Base-by-base conservation (phyloP, 345 rosid species). In the Camelina sativa region DNA sequence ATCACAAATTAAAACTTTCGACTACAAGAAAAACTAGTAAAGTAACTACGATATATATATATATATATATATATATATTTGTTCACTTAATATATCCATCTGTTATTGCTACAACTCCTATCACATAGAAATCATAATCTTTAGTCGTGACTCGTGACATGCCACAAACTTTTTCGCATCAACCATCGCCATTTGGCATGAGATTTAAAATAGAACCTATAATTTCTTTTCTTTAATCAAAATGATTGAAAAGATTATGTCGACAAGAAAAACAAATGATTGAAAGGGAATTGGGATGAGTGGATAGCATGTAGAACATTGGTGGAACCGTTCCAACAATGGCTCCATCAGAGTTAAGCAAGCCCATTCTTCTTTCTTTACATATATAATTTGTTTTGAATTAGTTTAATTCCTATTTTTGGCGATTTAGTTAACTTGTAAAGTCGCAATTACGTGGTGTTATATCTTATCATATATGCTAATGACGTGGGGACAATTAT, bases 401-500 rank as follows among this genome's bases (percentile, higher is more conserved):
- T 34, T 34, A 59, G 68, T 73, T 30, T 73, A 16, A 16, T 51
- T 61, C 5, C 61, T 37, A 23, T 61, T 8, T 51, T 41, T 52
- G 11, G 52, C 58, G 9, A 25, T 25, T 58, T 25, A 50, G 61
- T 54, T 47, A 73, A 67, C 56, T 62, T 7, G 22, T 1, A 6
- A 6, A 41, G 55, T 75, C 48, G 74, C 54, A 60, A 30, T 40
- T 54, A 75, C 61, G 55, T 52, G 74, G 54, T 67, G 68, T 59
- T 52, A 20, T 50, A 20, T 50, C 57, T 67, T 67, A 43, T 60
- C 59, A 58, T 12, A 76, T 76, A 69, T 62, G 57, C 46, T 57
- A 65, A 76, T 76, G 80, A 70, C 76, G 76, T 76, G 76, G 46
- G 47, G 47, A 44, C 76, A 76, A 63, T 70, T 37, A 76, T 58